Evolutionary conservation across 1,139 yeast genomes (phyloP), one percentile per base, ranked within the genome.

Genomic region (Kurtzmaniella quercitrusa): DNA sequence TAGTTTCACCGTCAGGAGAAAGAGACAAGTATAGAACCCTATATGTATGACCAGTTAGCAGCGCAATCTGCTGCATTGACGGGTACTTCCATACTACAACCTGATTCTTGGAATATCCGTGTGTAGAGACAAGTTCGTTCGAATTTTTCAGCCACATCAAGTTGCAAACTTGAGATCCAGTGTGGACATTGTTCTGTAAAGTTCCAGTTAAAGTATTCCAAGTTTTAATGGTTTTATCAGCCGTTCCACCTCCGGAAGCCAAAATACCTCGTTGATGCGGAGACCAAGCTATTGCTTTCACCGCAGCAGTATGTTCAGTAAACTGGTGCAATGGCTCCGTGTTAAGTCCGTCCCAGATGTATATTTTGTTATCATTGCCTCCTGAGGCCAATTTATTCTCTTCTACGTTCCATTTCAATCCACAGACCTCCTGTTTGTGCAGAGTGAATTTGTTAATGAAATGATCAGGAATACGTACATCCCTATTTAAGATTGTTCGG

Each of bases 221-320:
- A 19, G 91, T 82, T 61, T 93, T 86, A 54, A 94, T 84, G 25
- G 85, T 78, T 46, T 93, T 81, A 63, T 93, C 99, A 1, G 95
- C 94, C 0, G 98, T 90, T 19, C 99, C 99, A 21, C 98, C 99
- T 6, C 98, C 99, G 2, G 94, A 81, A 0, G 98, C 98, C 43
- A 93, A 65, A 3, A 91, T 76, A 0, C 98, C 98, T 46, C 98
- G 72, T 58, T 89, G 96, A 59, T 93, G 98, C 0, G 98, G 98
- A 1, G 95, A 87, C 99, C 99, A 93, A 1, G 96, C 88, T 43
- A 93, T 77, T 1, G 98, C 98, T 63, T 91, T 93, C 5, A 93
- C 95, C 0, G 98, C 99, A 0, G 98, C 98, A 17, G 79, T 80
- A 58, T 93, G 98, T 50, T 89, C 96, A 6, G 75, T 73, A 55